phyloP scores from a whole-genome alignment of 2,329 filamentous ascomycete genomes.

The Colletotrichum lindemuthianum region DNA sequence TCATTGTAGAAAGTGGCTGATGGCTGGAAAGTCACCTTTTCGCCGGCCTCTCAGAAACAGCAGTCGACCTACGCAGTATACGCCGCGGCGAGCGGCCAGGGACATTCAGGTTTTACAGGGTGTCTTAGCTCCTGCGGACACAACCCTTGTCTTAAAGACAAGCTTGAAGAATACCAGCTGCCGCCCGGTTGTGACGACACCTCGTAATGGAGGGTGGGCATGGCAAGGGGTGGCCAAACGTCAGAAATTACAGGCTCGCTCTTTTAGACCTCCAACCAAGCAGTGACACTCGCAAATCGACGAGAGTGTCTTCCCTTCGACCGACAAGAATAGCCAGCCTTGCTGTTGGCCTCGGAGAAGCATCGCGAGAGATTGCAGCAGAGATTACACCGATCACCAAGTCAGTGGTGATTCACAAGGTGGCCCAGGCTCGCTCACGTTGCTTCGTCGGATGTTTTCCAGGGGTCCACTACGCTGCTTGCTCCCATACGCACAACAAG shows the following conservation, averaged over 20 bases:
- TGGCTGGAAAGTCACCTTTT: neutral
- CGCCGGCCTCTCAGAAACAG: constrained; percentile 30
- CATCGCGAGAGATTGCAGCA: too few relatives aligned
- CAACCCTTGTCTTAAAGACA: constrained; percentile 19
- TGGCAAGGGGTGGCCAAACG: constrained; percentile 12
- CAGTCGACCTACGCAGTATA: constrained; percentile 29
- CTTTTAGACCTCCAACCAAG: neutral
- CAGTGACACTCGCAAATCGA: too few relatives aligned
- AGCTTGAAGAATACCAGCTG: constrained; percentile 32
- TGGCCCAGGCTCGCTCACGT: neutral
- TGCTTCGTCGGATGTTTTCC: constrained; percentile 31
- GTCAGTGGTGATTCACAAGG: constrained; percentile 7
- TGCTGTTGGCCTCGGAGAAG: too few relatives aligned
- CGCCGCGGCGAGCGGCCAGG: constrained; percentile 28
- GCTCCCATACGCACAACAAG: constrained; percentile 19
- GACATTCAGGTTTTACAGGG: constrained; percentile 20
- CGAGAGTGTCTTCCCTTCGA: too few relatives aligned
- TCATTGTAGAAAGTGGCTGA: neutral
- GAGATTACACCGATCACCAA: too few relatives aligned
- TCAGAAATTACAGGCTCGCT: neutral
- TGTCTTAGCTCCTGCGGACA: constrained; percentile 32
- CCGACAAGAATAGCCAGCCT: too few relatives aligned
- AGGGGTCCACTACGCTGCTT: constrained; percentile 29
- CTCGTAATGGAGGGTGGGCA: constrained; percentile 17
- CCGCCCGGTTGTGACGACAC: constrained; percentile 33